Evolutionary conservation across 2,329 filamentous ascomycete genomes (phyloP), one percentile per base, ranked within the genome.

Genomic region (Trichophaea hybrida): DNA sequence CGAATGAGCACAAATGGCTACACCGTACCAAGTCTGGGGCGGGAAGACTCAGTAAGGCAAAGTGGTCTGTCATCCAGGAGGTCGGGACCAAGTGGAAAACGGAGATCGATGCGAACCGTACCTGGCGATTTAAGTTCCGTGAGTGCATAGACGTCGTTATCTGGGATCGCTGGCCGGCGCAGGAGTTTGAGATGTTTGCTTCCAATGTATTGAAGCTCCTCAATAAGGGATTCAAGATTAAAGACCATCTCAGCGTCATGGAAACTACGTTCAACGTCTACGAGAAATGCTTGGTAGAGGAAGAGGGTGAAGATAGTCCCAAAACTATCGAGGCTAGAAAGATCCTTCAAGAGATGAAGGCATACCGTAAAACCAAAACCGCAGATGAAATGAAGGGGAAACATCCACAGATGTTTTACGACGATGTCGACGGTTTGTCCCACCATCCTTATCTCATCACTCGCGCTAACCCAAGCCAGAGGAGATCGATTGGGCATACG

Each of bases 91-190:
- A 7, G 24, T 59, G 58, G n/a, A 54, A 56, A 34, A 46, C 40
- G 5, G 44, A 50, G 6, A 32, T 62, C n/a, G 57, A 60, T 31
- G 52, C 35, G 6, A 54, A 59, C 10, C 38, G 48, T 17, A 35
- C 50, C 31, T 62, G 60, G 60, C 51, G 55, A 32, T 54, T 56
- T 2, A 17, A 55, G 15, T 62, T 62, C 32, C 57, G 40, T 13
- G 60, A 62, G 31, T 62, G 52, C 46, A 33, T 62, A 24, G 60
- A 62, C 24, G 37, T 62, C 32, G 37, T 59, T 3, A 54, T 62
- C 15, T 59, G 57, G 60, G 60, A 62, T 34, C 60, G 60, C 13
- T 51, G 52, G 35, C 53, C 57, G 1, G 57, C 50, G n/a, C 43
- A 57, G 37, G 50, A 15, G 38, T 52, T 13, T 46, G 53, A n/a